Evolutionary conservation across 2,329 filamentous ascomycete species (phyloP).

Genomic region (Sporothrix inflata): DNA sequence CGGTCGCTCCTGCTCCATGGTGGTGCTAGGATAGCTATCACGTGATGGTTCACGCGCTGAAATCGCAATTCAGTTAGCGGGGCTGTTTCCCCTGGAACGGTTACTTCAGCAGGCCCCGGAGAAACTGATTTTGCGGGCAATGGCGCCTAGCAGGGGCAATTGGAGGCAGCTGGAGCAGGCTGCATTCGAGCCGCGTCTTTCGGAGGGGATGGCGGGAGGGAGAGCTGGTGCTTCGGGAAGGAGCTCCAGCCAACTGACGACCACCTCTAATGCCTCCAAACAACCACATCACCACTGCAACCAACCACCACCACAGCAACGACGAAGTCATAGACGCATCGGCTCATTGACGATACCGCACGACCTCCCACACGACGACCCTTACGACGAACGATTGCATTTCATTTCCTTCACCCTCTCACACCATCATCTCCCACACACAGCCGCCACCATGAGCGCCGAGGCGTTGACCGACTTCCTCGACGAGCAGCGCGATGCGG

Average conservation of each 20-base stretch:
- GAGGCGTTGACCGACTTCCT: constrained; percentile 93
- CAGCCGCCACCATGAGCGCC: constrained; percentile 66
- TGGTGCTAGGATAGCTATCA: constrained; percentile 4
- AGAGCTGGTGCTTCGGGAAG: constrained; percentile 28
- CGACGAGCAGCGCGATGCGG: constrained; percentile 82
- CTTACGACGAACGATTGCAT: not conserved
- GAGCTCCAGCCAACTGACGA: constrained; percentile 24
- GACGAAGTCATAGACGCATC: constrained; percentile 17
- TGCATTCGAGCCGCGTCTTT: constrained; percentile 49
- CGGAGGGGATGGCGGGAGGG: not conserved
- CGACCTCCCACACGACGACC: not conserved
- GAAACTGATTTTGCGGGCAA: constrained; percentile 31
- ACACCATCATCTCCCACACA: not conserved
- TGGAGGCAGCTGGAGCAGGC: constrained; percentile 40
- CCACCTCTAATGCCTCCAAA: constrained; percentile 3
- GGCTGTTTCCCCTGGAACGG: not conserved
- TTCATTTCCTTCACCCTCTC: not conserved
- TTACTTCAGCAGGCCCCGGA: constrained; percentile 14
- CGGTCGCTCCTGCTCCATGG: not conserved
- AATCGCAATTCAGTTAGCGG: not conserved
- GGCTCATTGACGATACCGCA: not conserved
- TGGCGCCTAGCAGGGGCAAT: not conserved
- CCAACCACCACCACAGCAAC: constrained; percentile 27
- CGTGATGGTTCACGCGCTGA: constrained; percentile 12
- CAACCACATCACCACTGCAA: constrained; percentile 21